Conservation (phyloP, 1,284 basidiomycete genomes). For the Mycena sp. region DNA sequence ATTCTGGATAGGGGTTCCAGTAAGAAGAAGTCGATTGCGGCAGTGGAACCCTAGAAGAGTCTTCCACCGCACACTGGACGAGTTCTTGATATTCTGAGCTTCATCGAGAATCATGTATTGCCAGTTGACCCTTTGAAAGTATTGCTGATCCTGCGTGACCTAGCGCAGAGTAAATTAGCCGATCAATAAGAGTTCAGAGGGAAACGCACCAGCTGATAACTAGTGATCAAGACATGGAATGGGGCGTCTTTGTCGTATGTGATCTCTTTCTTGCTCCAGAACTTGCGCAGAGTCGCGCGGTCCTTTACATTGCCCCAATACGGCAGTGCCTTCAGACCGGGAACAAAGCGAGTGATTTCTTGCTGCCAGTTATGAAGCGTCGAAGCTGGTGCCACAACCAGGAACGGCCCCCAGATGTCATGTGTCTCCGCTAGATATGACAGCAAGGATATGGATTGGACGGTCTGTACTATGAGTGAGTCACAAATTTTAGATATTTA, state of each 20-base stretch:
- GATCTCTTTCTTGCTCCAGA: conserved; percentile 99
- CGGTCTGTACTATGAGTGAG: conserved; percentile 70
- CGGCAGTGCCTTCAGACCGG: conserved; percentile 92
- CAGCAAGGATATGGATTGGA: conserved; percentile 97
- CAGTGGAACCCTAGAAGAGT: conserved; percentile 96
- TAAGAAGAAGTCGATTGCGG: conserved; percentile 93
- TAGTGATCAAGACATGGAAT: conserved; percentile 97
- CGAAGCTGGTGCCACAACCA: conserved; percentile 98
- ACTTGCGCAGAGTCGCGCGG: conserved; percentile 92
- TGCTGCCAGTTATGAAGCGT: conserved; percentile 99
- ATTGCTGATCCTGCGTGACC: conserved; percentile 96
- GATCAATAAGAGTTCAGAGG: conserved; percentile 1
- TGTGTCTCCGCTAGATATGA: conserved; percentile 98
- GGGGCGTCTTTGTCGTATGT: conserved; percentile 96
- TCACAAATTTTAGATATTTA: conserved; percentile 6
- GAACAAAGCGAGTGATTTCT: conserved; percentile 96
- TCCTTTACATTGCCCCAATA: conserved; percentile 99
- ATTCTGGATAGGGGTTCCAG: conserved; percentile 99
- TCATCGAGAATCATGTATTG: conserved; percentile 99
- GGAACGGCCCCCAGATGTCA: conserved; percentile 99
- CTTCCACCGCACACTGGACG: conserved; percentile 98
- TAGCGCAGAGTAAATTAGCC: too few species aligned
- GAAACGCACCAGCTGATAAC: conserved; percentile 88
- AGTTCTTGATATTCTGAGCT: conserved; percentile 99
- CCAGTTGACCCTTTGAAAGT: conserved; percentile 98